Evolutionary conservation across 2,329 filamentous ascomycete genomes (phyloP), one percentile per base, ranked within the genome.

Genomic region (Neonectria neomacrospora): DNA sequence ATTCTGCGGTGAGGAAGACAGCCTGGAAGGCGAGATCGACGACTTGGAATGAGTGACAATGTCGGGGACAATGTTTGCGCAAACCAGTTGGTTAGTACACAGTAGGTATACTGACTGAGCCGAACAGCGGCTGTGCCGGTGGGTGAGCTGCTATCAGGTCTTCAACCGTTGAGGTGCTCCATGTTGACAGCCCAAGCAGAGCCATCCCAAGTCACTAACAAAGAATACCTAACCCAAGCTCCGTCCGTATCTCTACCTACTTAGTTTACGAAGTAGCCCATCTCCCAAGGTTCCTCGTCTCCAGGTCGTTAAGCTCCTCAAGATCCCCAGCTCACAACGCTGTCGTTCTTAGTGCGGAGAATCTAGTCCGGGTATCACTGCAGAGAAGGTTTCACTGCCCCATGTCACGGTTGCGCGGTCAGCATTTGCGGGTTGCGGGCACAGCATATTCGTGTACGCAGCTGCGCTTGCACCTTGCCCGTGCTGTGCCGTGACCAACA

Each of bases 391-490:
- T n/a, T n/a, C n/a, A n/a, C n/a, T n/a, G n/a, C 5, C 3, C 22
- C 26, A 37, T 30, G 45, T 22, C 26, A 34, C 26, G 23, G 42
- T 28, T 34, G 47, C 37, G 41, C 47, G 11, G 39, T 58, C 55
- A 58, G 55, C 50, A 30, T 23, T 51, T 44, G 47, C 42, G 32
- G n/a, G 47, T 58, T 58, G 47, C 55, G 50, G 28, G 42, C 47
- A 42, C 47, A 30, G 45, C 50, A 58, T 34, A 18, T 52, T 50
- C 42, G 55, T 41, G 47, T 34, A 39, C 53, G 22, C 26, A 16
- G 23, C 23, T 50, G 45, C 32, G 28, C 18, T 30, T 55, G 53
- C 39, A 32, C 45, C 45, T 28, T 30, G 20, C 34, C 7, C 6
- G 34, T n/a, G 34, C 26, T 48, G 45, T 48, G 23, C 8, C 14